phyloP scores from a whole-genome alignment of 345 rosid genomes.

The Triadica sebifera region DNA sequence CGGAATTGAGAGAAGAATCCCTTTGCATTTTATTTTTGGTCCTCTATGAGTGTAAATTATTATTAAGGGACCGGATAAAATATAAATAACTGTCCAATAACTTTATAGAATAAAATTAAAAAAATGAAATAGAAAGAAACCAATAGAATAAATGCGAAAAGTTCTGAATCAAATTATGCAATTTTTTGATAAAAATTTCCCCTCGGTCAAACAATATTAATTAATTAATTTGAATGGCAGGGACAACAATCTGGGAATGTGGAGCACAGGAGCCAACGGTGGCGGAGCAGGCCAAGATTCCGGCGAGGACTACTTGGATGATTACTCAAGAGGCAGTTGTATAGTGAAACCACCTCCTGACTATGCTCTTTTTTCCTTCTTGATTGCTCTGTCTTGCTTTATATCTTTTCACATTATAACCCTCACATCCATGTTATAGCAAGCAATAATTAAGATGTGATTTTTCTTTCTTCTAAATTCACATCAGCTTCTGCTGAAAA shows the following conservation, averaged over 20 bases:
- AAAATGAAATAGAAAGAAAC: too few species aligned
- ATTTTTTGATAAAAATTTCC: too few species aligned
- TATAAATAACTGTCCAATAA: too few species aligned
- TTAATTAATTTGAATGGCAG: conserved; percentile 33
- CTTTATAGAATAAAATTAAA: too few species aligned
- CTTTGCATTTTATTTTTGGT: too few species aligned
- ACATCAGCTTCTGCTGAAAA: not conserved
- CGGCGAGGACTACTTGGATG: conserved; percentile 46
- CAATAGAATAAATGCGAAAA: too few species aligned
- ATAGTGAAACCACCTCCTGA: conserved; percentile 21
- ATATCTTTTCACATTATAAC: conserved; percentile 28
- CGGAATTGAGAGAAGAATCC: too few species aligned
- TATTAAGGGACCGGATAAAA: too few species aligned
- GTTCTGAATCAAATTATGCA: too few species aligned
- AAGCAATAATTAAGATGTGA: conserved; percentile 14
- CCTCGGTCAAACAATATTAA: too few species aligned
- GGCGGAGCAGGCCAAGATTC: conserved; percentile 23
- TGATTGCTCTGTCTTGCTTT: conserved; percentile 32
- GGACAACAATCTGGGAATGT: conserved; percentile 79
- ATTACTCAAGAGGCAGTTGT: conserved; percentile 47
- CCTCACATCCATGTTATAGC: conserved; percentile 39
- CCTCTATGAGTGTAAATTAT: too few species aligned
- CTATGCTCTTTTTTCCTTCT: conserved; percentile 25
- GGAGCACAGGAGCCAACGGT: conserved; percentile 58
- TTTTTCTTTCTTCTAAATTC: conserved; percentile 4